Evolutionary conservation across 176 grass and related monocot genomes (phyloP), one percentile per base, ranked within the genome.

Genomic region (Carex pumila): DNA sequence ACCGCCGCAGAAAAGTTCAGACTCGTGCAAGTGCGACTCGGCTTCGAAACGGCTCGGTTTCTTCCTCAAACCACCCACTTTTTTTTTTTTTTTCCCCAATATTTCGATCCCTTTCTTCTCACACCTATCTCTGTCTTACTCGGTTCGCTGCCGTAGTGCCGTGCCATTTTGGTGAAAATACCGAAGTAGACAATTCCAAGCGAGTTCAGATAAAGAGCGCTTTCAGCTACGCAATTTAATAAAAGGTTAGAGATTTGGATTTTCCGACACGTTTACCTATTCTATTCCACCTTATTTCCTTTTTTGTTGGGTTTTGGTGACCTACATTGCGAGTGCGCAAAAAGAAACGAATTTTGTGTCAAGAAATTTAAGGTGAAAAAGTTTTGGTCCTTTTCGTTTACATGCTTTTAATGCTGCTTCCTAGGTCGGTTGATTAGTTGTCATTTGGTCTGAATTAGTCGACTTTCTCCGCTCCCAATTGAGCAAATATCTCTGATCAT

Each of bases 301-400:
- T 37, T 25, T 34, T 36, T 54, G 61, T 83, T 80, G 77, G 50
- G 29, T 30, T 57, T 81, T 83, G 80, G 80, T 67, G 61, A 83
- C 59, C 80, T 83, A 61, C 17, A 80, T 37, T 65, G 41, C 41
- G 37, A 39, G 37, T 39, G 39, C 43, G 19, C 12, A 49, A 65
- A 50, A 31, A 41, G 12, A 50, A 12, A 82, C 41, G 6, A 47
- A 49, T 82, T 67, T n/a, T 49, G 21, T 49, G 22, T 37, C 15
- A 80, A 80, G 9, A 14, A 83, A 52, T 15, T 36, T 29, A 75
- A 75, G 19, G 3, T 53, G 39, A 12, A 53, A 54, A 62, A 7
- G 12, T 65, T 63, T 43, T 31, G 39, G 61, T 68, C 3, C 25
- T 68, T 53, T 34, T 55, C 21, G 21, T 30, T 7, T 22, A 22